Percentiles rank a stretch among this genome's conserved stretches.
Conservation (phyloP, 768 basidiomycete species). For the Podaxis rugospora region DNA sequence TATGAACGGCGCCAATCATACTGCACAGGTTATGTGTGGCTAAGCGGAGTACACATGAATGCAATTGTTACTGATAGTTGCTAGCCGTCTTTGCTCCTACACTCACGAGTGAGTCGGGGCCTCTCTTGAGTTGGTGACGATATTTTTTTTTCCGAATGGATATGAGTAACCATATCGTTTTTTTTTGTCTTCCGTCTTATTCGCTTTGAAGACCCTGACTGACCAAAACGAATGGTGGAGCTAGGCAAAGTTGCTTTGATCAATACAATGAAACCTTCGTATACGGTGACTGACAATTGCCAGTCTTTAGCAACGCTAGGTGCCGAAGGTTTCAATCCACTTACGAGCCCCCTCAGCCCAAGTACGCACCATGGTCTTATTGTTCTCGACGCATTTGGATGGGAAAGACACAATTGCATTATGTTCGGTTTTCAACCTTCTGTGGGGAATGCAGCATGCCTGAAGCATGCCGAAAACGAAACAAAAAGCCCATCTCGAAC, state of each 20-base stretch:
- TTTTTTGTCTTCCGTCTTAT: neutral
- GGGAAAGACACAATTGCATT: neutral
- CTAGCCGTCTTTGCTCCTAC: neutral
- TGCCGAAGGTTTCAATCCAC: neutral
- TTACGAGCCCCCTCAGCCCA: neutral
- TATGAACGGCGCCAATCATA: neutral
- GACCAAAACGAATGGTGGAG: neutral
- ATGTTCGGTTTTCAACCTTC: neutral
- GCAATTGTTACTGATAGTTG: neutral
- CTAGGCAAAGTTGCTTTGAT: neutral
- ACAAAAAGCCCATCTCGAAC: neutral
- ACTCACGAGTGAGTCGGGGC: neutral
- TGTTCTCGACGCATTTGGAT: neutral
- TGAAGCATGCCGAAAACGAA: neutral
- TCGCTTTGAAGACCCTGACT: neutral
- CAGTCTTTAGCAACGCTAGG: neutral
- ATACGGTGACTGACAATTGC: neutral
- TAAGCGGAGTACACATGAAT: neutral
- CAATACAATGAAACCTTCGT: neutral
- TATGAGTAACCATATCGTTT: neutral
- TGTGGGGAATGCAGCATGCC: neutral
- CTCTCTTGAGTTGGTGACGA: neutral
- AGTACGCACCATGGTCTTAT: neutral
- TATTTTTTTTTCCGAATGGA: neutral
- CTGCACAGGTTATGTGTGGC: neutral